These are phyloP conservation scores for Funneliformis caledonium DNA, from an alignment of 371 early-diverging fungal genomes.

Conservation along the genomic window DNA sequence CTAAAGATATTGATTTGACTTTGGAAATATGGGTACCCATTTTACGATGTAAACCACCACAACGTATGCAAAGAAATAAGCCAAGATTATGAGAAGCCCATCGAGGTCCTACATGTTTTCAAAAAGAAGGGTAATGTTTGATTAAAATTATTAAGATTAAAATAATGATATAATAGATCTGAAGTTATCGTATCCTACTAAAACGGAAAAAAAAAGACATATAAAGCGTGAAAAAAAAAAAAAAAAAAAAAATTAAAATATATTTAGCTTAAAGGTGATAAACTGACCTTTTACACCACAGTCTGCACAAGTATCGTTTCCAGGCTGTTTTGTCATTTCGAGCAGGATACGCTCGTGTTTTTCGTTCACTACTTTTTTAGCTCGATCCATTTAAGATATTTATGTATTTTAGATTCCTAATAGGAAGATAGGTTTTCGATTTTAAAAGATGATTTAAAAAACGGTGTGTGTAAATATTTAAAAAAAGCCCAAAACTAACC, in stretches of 20 bases:
- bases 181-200: neutral
- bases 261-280: neutral
- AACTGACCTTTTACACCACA: constrained; percentile 74
- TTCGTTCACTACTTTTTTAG: constrained; percentile 39
- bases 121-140: neutral
- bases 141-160: too few relatives aligned
- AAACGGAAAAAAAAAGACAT: neutral
- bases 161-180: too few relatives aligned
- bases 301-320: constrained; percentile 82
- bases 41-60: constrained; percentile 89
- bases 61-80: constrained; percentile 92
- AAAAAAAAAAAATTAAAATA: neutral
- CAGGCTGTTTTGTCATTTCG: constrained; percentile 74
- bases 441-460: neutral
- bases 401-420: neutral
- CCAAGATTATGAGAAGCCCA: constrained; percentile 96
- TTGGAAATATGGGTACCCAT: constrained; percentile 94
- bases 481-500: too few relatives aligned
- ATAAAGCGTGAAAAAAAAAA: neutral
- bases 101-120: constrained; percentile 77
- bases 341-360: constrained; percentile 63
- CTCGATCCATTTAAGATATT: constrained; percentile 21
- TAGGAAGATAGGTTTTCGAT: neutral
- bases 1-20: constrained; percentile 90
- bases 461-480: too few relatives aligned